Percentiles rank a stretch among this genome's conserved stretches.
Conservation (phyloP, 163 green algal species). For the Volvox carteri region DNA sequence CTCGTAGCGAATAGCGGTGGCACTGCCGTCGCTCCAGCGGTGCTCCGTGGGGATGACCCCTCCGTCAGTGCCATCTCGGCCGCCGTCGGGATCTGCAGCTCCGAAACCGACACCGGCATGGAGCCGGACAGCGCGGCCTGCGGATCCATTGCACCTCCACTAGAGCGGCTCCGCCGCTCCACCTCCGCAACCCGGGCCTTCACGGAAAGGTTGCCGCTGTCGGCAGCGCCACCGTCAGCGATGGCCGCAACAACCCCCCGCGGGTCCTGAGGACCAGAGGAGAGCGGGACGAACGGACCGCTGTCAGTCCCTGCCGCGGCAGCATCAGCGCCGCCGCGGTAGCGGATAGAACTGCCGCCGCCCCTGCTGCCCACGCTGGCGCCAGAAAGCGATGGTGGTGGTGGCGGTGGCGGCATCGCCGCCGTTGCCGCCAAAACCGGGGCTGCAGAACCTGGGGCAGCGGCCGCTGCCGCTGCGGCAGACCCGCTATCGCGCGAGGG, state of each 20-base stretch:
- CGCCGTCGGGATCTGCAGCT: too few relatives aligned
- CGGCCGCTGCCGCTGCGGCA: too few relatives aligned
- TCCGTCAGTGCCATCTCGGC: not conserved
- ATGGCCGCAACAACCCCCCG: not conserved
- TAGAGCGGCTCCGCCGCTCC: not conserved
- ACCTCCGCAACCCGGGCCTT: slow-evolving; percentile 23
- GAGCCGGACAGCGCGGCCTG: not conserved
- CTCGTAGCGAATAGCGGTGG: not conserved
- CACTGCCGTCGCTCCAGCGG: not conserved
- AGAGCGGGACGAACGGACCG: not conserved
- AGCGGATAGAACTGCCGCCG: not conserved
- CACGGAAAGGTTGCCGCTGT: not conserved
- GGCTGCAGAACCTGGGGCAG: too few relatives aligned
- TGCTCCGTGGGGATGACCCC: not conserved
- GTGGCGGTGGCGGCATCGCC: too few relatives aligned
- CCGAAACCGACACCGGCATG: not conserved
- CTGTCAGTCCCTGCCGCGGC: not conserved
- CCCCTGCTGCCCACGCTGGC: not conserved
- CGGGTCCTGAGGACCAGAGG: not conserved
- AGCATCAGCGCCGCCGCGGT: not conserved
- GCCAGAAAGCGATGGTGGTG: not conserved
- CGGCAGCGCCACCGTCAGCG: not conserved
- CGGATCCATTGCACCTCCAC: not conserved
- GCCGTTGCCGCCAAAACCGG: not conserved
- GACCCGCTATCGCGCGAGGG: too few relatives aligned